Evolutionary conservation across 441 rosid species (phyloP), one percentile per base, ranked within the genome.

Genomic region (Codiaeum variegatum): DNA sequence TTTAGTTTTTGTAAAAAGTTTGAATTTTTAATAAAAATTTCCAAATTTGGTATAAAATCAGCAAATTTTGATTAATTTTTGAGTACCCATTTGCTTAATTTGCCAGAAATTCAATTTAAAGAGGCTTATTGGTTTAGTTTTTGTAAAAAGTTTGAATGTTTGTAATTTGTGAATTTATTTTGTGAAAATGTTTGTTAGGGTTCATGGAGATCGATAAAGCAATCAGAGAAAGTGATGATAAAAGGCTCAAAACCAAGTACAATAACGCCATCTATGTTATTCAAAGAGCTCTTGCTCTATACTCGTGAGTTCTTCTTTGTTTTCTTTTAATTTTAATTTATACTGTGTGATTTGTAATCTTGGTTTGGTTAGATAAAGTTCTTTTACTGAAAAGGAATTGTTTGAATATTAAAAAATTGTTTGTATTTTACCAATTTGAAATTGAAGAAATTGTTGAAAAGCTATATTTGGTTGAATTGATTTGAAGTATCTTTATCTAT

Each of bases 201-300:
- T 59, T 34, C 34, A 95, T 96, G 99, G 97, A 96, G 92, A 91
- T 96, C 80, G 96, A 91, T 68, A 83, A 82, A 79, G 97, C 98
- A 77, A 85, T 96, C 72, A 80, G 80, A 60, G 96, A 82, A 76
- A 87, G 97, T 62, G 97, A 89, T 60, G 99, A 96, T 71, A 82
- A 73, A 81, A 86, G 99, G 87, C 91, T 96, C 67, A 93, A 84
- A 88, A 96, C 97, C 44, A 96, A 96, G 85, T 93, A 90, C 79
- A 86, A 86, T 55, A 89, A 91, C 81, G 98, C 99, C 79, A 85
- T 96, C 84, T 85, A 81, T 85, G 97, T 91, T 76, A 96, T 96
- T 71, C 83, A 66, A 77, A 78, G 99, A 86, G 90, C 99, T 79
- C 85, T 96, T 51, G 88, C 98, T 81, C 87, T 96, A 29, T 96